Evolutionary conservation across 768 basidiomycete genomes (phyloP).

Genomic region (Thelephora aurantiotincta): DNA sequence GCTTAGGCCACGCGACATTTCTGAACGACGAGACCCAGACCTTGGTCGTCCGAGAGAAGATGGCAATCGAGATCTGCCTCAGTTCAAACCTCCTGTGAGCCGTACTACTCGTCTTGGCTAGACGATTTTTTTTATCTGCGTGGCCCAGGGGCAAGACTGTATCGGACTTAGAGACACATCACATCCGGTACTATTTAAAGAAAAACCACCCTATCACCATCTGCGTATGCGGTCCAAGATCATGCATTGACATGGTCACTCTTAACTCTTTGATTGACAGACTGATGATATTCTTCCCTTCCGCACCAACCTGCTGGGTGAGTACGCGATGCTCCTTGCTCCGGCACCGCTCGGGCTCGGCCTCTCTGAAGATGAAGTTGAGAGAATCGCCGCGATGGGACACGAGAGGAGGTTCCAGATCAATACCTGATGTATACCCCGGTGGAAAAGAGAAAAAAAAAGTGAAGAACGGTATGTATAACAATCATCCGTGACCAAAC

Average conservation of each 20-base stretch:
- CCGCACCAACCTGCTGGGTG: slow-evolving; percentile 55
- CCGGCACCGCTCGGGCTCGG: slow-evolving; percentile 60
- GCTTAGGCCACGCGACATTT: slow-evolving; percentile 76
- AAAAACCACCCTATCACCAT: slow-evolving; percentile 58
- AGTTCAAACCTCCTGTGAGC: slow-evolving; percentile 64
- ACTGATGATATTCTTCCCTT: slow-evolving; percentile 78
- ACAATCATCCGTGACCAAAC: too few species aligned
- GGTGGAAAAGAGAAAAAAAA: background rate
- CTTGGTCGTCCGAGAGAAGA: slow-evolving; percentile 39
- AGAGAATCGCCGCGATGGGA: slow-evolving; percentile 43
- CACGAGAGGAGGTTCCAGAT: slow-evolving; percentile 27
- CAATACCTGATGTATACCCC: background rate
- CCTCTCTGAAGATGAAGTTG: slow-evolving; percentile 41
- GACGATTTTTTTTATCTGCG: background rate
- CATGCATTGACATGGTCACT: background rate
- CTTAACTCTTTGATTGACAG: slow-evolving; percentile 21
- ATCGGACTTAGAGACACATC: slow-evolving; percentile 47
- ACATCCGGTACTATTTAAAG: slow-evolving; percentile 52
- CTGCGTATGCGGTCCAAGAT: slow-evolving; percentile 37
- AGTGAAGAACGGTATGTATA: too few species aligned
- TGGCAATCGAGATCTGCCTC: slow-evolving; percentile 69
- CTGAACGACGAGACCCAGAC: slow-evolving; percentile 44
- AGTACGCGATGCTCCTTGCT: slow-evolving; percentile 73
- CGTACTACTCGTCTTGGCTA: background rate
- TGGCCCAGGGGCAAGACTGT: slow-evolving; percentile 54